A percentile compares a stretch with the other conserved stretches of the same genome.
Evolutionary conservation across 2,329 filamentous ascomycete genomes (phyloP).

Genomic region (Fusarium mangiferae): DNA sequence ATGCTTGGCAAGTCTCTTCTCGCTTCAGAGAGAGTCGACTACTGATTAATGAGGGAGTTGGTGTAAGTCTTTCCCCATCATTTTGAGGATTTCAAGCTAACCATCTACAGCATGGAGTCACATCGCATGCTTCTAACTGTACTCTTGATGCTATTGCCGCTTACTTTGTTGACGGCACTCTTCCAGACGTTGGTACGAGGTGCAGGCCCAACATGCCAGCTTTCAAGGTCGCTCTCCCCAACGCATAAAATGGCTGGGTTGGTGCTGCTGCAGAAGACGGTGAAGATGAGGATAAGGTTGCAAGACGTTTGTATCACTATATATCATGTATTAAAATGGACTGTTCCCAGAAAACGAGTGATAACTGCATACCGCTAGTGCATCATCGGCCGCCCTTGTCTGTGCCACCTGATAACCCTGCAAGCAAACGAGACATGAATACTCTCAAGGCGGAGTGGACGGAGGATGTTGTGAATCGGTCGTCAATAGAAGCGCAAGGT

Average conservation of each 20-base stretch:
- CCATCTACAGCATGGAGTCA: conserved; percentile 16
- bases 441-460: accelerated
- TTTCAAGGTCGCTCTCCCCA: conserved; percentile 12
- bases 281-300: neutral
- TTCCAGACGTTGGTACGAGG: conserved; percentile 11
- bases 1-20: conserved; percentile 30
- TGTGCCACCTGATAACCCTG: neutral
- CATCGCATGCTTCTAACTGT: conserved; percentile 20
- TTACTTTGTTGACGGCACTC: conserved; percentile 15
- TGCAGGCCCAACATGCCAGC: conserved; percentile 24
- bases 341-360: neutral
- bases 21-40: conserved; percentile 31
- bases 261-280: neutral
- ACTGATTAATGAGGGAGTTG: conserved; percentile 35
- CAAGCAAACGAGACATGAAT: neutral
- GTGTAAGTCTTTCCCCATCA: conserved; percentile 12
- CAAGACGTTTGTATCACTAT: neutral
- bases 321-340: neutral
- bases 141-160: conserved; percentile 12
- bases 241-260: neutral
- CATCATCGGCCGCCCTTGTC: neutral
- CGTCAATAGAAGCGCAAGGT: neutral
- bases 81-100: neutral
- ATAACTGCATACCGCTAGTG: neutral
- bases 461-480: neutral